phyloP scores from a whole-genome alignment of 495 filamentous ascomycete genomes.

The Staphylotrichum tortipilum region DNA sequence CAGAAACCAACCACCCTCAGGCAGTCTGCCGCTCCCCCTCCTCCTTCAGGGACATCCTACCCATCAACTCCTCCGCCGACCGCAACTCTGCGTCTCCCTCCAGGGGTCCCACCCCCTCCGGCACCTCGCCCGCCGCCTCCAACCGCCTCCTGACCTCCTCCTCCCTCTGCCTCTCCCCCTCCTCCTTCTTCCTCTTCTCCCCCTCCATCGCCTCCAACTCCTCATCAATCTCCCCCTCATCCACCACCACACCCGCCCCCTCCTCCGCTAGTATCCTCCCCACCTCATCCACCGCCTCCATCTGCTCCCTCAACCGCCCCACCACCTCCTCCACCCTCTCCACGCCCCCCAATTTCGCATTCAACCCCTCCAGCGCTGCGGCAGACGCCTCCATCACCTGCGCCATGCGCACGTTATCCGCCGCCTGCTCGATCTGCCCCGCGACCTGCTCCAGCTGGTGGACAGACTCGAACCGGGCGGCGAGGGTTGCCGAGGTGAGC shows the following conservation, averaged over 20 bases:
- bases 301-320: conserved; percentile 67
- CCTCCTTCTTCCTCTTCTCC: conserved; percentile 41
- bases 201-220: conserved; percentile 72
- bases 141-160: conserved; percentile 27
- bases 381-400: conserved; percentile 71
- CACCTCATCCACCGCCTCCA: conserved; percentile 75
- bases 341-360: conserved; percentile 65
- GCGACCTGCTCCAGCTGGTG: no score
- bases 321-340: conserved; percentile 70
- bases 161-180: conserved; percentile 39
- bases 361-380: conserved; percentile 60
- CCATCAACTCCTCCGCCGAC: conserved; percentile 22
- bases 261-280: conserved; percentile 62
- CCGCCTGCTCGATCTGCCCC: conserved; percentile 81
- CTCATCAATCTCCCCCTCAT: conserved; percentile 81
- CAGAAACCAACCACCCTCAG: not conserved
- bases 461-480: conserved; percentile 58
- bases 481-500: conserved; percentile 60
- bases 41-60: conserved; percentile 30
- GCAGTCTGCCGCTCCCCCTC: conserved; percentile 8
- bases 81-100: conserved; percentile 13
- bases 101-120: conserved; percentile 16
- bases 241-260: conserved; percentile 42
- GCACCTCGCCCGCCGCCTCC: conserved; percentile 32
- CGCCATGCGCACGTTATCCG: conserved; percentile 71